phyloP scores from a whole-genome alignment of 441 rosid genomes.

The Populus hybrid region DNA sequence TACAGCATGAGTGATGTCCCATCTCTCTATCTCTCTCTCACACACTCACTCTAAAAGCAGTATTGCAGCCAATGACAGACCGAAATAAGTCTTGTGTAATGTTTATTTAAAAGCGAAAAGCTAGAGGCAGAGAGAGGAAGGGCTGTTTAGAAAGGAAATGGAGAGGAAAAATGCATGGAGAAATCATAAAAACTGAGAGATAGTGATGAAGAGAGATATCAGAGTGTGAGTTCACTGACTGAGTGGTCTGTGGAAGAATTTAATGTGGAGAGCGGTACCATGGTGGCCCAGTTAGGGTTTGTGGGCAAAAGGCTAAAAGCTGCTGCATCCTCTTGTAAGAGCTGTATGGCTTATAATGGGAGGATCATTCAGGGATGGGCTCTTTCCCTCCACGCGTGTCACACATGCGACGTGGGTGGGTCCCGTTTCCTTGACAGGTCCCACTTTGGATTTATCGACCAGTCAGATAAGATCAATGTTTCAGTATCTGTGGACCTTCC shows the following conservation, averaged over 20 bases:
- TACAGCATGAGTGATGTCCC: constrained; percentile 98
- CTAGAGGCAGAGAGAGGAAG: background rate
- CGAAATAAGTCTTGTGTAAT: constrained; percentile 22
- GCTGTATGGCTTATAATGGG: constrained; percentile 64
- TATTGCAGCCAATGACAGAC: constrained; percentile 25
- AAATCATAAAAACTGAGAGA: background rate
- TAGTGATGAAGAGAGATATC: constrained; percentile 10
- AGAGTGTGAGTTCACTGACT: constrained; percentile 11
- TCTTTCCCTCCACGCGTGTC: constrained; percentile 33
- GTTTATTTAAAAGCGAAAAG: constrained; percentile 7
- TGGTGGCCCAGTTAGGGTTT: constrained; percentile 48
- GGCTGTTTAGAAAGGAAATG: background rate
- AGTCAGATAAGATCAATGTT: background rate
- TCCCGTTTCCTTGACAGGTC: constrained; percentile 22
- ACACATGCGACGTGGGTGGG: constrained; percentile 39
- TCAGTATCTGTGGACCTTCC: too few species aligned
- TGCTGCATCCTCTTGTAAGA: constrained; percentile 40
- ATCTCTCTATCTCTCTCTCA: constrained; percentile 37
- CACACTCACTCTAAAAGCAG: background rate
- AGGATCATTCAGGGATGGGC: constrained; percentile 9
- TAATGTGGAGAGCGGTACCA: constrained; percentile 35
- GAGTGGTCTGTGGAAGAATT: constrained; percentile 19
- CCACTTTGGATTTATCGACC: constrained; percentile 27
- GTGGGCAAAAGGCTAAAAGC: constrained; percentile 53
- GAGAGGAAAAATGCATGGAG: background rate